A percentile compares a stretch with the other conserved stretches of the same genome.
phyloP scores from a whole-genome alignment of 495 filamentous ascomycete genomes.

The Massariosphaeria phaeospora region DNA sequence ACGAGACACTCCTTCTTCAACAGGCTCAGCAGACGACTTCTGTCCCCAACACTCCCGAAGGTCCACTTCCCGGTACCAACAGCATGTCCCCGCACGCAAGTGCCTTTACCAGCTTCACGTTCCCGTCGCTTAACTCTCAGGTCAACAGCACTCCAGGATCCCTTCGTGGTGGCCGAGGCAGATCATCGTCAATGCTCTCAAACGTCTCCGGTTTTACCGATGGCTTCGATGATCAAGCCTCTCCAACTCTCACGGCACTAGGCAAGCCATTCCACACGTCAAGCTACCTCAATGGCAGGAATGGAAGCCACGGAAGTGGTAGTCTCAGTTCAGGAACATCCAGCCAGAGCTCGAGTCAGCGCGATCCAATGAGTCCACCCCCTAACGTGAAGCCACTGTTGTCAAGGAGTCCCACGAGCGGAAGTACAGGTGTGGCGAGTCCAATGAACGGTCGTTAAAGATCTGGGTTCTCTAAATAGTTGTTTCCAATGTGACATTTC shows the following conservation, averaged over 20 bases:
- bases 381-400: slow-evolving; percentile 23
- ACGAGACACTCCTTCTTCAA: slow-evolving; percentile 25
- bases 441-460: slow-evolving; percentile 9
- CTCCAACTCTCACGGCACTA: slow-evolving; percentile 1
- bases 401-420: slow-evolving; percentile 19
- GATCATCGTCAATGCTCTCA: slow-evolving; percentile 64
- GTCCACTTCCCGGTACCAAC: slow-evolving; percentile 31
- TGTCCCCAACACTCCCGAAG: slow-evolving; percentile 39
- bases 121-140: slow-evolving; percentile 28
- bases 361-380: slow-evolving; percentile 32
- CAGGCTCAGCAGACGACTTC: slow-evolving; percentile 18
- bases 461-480: slow-evolving; percentile 1
- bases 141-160: slow-evolving; percentile 29
- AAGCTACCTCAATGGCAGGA: slow-evolving; percentile 17
- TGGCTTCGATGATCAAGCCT: slow-evolving; percentile 32
- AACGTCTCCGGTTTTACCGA: slow-evolving; percentile 63
- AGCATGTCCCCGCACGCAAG: slow-evolving; percentile 25
- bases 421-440: slow-evolving; percentile 21
- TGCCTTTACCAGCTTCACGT: slow-evolving; percentile 35
- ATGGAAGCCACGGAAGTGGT: slow-evolving; percentile 33
- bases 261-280: slow-evolving; percentile 7
- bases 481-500: slow-evolving; percentile 20
- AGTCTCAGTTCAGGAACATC: slow-evolving; percentile 23
- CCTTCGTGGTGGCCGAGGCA: slow-evolving; percentile 44
- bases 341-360: slow-evolving; percentile 26